Conservation (phyloP, 371 early-diverging fungal genomes). For the Apophysomyces variabilis region DNA sequence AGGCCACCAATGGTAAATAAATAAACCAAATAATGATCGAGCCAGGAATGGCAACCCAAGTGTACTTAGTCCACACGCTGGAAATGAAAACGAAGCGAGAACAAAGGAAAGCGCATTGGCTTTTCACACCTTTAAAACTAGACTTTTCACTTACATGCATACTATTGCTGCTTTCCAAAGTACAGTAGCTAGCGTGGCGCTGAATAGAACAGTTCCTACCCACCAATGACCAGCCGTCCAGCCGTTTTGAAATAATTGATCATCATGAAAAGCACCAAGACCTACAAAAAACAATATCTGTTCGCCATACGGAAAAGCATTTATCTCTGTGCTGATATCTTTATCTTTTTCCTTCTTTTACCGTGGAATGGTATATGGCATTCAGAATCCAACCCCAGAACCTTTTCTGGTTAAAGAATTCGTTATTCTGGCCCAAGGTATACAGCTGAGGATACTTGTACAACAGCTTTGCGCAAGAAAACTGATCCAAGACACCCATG, state of each 20-base stretch:
- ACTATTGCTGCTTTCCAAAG: conserved; percentile 79
- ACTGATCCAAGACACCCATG: conserved; percentile 85
- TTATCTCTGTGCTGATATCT: neutral
- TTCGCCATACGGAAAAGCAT: neutral
- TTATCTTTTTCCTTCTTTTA: conserved; percentile 10
- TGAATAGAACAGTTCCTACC: conserved; percentile 74
- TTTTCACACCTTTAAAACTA: no score
- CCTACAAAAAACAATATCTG: conserved; percentile 34
- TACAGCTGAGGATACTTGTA: conserved; percentile 84
- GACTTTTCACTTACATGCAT: conserved; percentile 54
- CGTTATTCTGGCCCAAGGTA: conserved; percentile 80
- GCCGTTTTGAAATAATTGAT: conserved; percentile 48
- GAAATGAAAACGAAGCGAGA: neutral
- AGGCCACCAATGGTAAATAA: conserved; percentile 77
- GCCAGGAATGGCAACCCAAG: conserved; percentile 75
- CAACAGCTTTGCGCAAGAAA: conserved; percentile 71
- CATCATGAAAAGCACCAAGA: conserved; percentile 29
- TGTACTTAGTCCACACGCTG: conserved; percentile 80
- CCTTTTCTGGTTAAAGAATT: conserved; percentile 84
- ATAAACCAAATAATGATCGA: conserved; percentile 84
- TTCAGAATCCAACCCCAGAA: conserved; percentile 94
- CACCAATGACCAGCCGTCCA: conserved; percentile 71
- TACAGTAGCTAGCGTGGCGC: conserved; percentile 75
- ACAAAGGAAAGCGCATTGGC: neutral
- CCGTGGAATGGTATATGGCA: conserved; percentile 86